Evolutionary conservation across 345 rosid genomes (phyloP).

Genomic region (Populus deltoides): DNA sequence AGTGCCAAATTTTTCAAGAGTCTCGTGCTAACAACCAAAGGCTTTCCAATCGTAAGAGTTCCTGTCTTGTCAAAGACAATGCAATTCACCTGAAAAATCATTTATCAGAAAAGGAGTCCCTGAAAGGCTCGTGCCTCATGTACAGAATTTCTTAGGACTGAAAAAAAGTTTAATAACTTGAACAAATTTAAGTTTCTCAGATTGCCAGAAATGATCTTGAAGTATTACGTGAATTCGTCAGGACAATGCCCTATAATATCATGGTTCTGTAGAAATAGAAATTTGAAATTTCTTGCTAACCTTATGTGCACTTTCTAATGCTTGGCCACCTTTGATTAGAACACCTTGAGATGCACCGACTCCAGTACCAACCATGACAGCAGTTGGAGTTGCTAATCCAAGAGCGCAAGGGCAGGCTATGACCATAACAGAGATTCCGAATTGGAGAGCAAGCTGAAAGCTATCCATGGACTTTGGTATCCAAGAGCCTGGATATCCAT

Average conservation of each 20-base stretch:
- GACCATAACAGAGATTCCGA: conserved; percentile 98
- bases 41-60: conserved; percentile 90
- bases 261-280: not conserved
- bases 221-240: not conserved
- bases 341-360: conserved; percentile 98
- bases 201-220: not conserved
- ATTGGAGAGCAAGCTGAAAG: conserved; percentile 87
- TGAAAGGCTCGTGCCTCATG: not conserved
- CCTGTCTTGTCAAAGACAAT: conserved; percentile 98
- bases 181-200: not conserved
- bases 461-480: conserved; percentile 93
- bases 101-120: not conserved
- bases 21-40: conserved; percentile 70
- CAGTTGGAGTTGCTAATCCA: conserved; percentile 97
- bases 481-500: conserved; percentile 82
- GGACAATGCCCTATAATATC: not conserved
- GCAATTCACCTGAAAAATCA: conserved; percentile 61
- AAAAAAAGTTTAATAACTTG: not conserved
- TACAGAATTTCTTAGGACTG: not conserved
- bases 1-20: conserved; percentile 70
- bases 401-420: conserved; percentile 98
- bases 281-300: conserved; percentile 27
- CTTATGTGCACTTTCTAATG: conserved; percentile 82
- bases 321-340: conserved; percentile 92
- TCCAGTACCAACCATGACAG: conserved; percentile 99